Evolutionary conservation across 768 basidiomycete species (phyloP), one percentile per base, ranked within the genome.

Genomic region (Tylopilus sp.): DNA sequence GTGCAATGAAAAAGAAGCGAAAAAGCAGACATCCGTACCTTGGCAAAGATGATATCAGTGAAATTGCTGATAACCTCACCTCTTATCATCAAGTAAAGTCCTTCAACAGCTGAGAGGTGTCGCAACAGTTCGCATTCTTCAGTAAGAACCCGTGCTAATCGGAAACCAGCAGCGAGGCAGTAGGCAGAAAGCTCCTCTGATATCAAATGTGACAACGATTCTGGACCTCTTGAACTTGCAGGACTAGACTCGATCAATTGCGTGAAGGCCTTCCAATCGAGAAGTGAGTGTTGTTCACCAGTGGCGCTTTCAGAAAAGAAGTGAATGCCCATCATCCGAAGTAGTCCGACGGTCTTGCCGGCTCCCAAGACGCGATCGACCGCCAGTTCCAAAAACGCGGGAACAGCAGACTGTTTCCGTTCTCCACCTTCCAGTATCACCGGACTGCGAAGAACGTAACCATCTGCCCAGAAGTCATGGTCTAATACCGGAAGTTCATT

Each of bases 61-160:
- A 89, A 89, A 57, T 85, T 80, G 42, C 80, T 81, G 72, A 92
- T 82, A 2, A 79, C 75, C 59, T 93, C 90, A n/a, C 89, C 88
- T 51, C 76, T 74, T 36, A 82, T 75, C 86, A 89, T 91, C 53
- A 93, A 67, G 56, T 78, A 91, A 3, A 91, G 50, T 58, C 83
- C 80, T 57, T 91, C 84, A 17, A 90, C 75, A 1, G 82, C 76
- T 10, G 65, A 61, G 20, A 91, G 67, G 67, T 91, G 88, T 23
- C 67, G 69, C 73, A 79, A 79, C 47, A 89, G 57, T 15, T 75
- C 76, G 60, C 89, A 91, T 33, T 89, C 85, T 5, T 83, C 80
- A 1, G 79, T 72, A 12, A 90, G 65, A 21, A 86, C 75, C n/a
- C 69, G 75, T 2, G 79, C 78, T 12, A 92, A 69, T 20, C 72